Conservation (phyloP, 257 asterid genomes). For the Cordia subcordata region DNA sequence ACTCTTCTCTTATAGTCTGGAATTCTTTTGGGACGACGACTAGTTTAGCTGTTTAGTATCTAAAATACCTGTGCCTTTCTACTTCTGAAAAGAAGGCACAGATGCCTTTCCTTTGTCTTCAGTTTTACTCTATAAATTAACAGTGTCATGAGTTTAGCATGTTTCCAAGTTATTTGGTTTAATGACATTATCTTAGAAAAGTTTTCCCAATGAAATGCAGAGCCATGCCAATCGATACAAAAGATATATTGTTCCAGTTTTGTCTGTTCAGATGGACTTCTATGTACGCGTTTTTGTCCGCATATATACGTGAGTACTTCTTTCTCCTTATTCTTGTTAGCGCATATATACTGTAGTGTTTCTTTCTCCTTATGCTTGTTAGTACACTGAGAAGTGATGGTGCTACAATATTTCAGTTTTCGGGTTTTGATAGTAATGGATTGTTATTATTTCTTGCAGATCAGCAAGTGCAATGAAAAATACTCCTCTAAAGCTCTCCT, state of each 20-base stretch:
- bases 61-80: no score
- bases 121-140: neutral
- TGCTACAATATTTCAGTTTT: neutral
- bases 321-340: neutral
- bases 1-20: neutral
- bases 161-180: neutral
- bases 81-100: no score
- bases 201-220: constrained; percentile 37
- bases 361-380: neutral
- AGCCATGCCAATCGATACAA: constrained; percentile 97
- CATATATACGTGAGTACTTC: constrained; percentile 63
- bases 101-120: neutral
- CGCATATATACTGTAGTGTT: constrained; percentile 76
- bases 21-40: neutral
- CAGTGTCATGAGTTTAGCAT: neutral
- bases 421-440: neutral
- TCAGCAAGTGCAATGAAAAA: constrained; percentile 94
- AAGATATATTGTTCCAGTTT: constrained; percentile 86
- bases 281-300: constrained; percentile 96
- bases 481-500: constrained; percentile 91
- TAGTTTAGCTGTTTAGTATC: neutral
- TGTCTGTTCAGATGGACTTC: constrained; percentile 96
- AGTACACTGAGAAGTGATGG: neutral
- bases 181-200: neutral
- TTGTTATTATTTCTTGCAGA: constrained; percentile 39